phyloP scores from a whole-genome alignment of 2,329 filamentous ascomycete species.

The Sphaerulina vaccinii region DNA sequence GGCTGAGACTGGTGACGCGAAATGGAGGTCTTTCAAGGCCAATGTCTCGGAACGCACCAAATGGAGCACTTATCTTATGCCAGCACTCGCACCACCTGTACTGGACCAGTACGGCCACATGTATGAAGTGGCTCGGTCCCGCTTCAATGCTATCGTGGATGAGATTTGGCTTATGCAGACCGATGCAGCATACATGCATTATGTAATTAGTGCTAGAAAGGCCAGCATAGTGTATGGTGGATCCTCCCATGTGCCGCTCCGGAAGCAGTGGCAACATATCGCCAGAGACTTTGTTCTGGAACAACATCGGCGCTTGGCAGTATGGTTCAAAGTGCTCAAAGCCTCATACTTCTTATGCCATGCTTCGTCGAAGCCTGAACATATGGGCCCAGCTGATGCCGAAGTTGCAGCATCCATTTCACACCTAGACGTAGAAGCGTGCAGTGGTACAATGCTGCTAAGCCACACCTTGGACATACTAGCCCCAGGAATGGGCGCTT shows the following conservation, averaged over 20 bases:
- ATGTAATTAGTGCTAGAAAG: neutral
- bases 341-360: neutral
- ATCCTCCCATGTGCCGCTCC: neutral
- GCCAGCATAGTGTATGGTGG: neutral
- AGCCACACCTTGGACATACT: neutral
- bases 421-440: neutral
- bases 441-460: neutral
- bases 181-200: slow-evolving; percentile 4
- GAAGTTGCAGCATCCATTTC: neutral
- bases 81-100: neutral
- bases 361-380: no score
- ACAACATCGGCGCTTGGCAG: neutral
- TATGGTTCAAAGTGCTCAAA: neutral
- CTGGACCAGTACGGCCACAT: neutral
- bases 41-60: neutral
- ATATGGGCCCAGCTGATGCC: neutral
- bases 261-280: neutral
- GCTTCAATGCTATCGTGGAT: neutral
- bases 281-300: neutral
- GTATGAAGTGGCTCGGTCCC: neutral
- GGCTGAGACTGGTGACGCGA: neutral
- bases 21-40: neutral
- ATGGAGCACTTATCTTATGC: slow-evolving; percentile 1
- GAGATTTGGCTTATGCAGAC: slow-evolving; percentile 7
- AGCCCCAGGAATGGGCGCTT: neutral